Base-by-base conservation (phyloP, 2,329 filamentous ascomycete genomes). In the Lasiodiplodia sp. region DNA sequence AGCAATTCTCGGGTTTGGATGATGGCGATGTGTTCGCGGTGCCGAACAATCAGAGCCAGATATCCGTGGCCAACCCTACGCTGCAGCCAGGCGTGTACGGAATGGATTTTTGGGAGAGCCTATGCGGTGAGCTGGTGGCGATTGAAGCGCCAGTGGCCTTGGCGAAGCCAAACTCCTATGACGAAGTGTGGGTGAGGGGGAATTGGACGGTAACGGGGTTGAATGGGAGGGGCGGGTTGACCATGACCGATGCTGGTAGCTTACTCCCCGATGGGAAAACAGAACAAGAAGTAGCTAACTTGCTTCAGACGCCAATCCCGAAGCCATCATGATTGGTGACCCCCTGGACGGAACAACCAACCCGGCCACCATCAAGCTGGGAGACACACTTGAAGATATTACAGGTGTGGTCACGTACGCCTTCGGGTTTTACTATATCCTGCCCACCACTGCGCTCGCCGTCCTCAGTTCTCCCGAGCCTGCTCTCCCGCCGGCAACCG, bases 51-150 rank as follows among this genome's bases (percentile, higher is more conserved):
- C 80, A 81, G 49, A 85, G 81, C 70, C 83, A 84, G 71, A 75
- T 92, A 49, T 90, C 88, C 2, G 80, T 77, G 6, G 80, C 76
- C 40, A 92, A 92, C 75, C 90, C 90, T 0, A 80, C 81, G 16
- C 83, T 92, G 49, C 77, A 90, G 70, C 90, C 90, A 2, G 79
- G 80, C 25, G 79, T 81, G 52, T 92, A 89, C 73, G 91, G 90
- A 2, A 81, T 92, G 37, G 91, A 92, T 76, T 93, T 92, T 75
- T 92, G 90, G 91, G 88, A 92, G 83, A 89, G 86, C 70, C 79
- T 92, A 69, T 83, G 82, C 66, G 91, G 90, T 34, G 89, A 92
- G 78, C 82, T 92, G 8, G 90, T 93, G 16, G 91, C 87, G 0
- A 80, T 92, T 57, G 83, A 83, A 72, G 83, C 79, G 56, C 86